Percentiles rank a stretch among this genome's conserved stretches.
These are phyloP conservation scores for Ascocoryne sarcoides DNA, from an alignment of 2,329 filamentous ascomycete genomes.

Conservation along the genomic window DNA sequence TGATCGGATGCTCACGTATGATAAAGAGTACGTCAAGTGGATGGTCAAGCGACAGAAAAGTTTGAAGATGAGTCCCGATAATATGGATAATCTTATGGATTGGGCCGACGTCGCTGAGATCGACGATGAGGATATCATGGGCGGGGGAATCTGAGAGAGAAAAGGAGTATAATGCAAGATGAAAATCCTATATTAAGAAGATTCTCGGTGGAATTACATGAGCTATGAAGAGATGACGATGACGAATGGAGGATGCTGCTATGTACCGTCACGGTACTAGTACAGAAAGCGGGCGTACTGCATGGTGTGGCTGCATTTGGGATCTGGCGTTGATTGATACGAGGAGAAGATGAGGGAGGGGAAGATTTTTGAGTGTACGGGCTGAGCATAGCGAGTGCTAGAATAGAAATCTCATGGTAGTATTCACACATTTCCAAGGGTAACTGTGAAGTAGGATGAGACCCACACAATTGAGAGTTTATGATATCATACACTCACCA, in stretches of 20 bases:
- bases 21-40: constrained; percentile 45
- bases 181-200: too few relatives aligned
- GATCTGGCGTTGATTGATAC: neutral
- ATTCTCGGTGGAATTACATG: neutral
- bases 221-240: neutral
- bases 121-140: constrained; percentile 29
- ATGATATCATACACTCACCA: too few relatives aligned
- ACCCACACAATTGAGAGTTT: too few relatives aligned
- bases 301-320: neutral
- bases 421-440: too few relatives aligned
- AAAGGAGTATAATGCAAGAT: neutral
- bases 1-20: constrained; percentile 45
- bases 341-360: neutral
- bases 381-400: too few relatives aligned
- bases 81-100: constrained; percentile 14
- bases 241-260: neutral
- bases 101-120: constrained; percentile 18
- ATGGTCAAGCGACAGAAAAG: constrained; percentile 34
- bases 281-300: neutral
- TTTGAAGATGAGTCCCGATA: constrained; percentile 4
- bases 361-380: too few relatives aligned
- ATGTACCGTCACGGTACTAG: neutral
- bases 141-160: neutral
- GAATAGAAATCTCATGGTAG: too few relatives aligned
- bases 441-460: too few relatives aligned